Evolutionary conservation across 2,329 filamentous ascomycete genomes (phyloP).

Genomic region (Fusarium nelsonii): DNA sequence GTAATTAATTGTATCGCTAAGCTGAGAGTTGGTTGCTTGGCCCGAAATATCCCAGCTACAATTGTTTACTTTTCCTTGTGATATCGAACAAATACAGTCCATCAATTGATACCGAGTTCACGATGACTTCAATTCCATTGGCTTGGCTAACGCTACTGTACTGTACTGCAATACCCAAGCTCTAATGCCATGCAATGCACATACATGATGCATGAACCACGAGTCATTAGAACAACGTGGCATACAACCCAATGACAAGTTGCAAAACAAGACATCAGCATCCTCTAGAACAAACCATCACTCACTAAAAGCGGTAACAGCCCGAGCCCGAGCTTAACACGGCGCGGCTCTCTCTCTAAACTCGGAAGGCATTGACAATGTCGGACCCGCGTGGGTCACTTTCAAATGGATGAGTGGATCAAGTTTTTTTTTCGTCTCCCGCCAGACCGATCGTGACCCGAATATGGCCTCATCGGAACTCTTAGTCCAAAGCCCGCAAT

Average conservation of each 20-base stretch:
- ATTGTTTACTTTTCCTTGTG: neutral
- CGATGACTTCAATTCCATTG: neutral
- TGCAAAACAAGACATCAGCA: neutral
- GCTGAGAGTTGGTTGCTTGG: neutral
- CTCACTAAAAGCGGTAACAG: slow-evolving; percentile 2
- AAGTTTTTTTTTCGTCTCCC: neutral
- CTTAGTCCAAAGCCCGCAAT: slow-evolving; percentile 32
- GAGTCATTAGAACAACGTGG: slow-evolving; percentile 1
- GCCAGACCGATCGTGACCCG: too few species aligned
- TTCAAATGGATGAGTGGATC: neutral
- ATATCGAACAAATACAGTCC: neutral
- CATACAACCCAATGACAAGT: slow-evolving; percentile 3
- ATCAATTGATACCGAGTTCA: neutral
- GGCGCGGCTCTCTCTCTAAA: slow-evolving; percentile 7
- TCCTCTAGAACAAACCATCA: neutral
- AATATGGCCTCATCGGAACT: slow-evolving; percentile 23
- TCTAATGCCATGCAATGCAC: neutral
- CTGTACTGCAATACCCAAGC: neutral
- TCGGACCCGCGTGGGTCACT: slow-evolving; percentile 26
- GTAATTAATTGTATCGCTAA: neutral
- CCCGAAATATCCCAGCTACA: neutral
- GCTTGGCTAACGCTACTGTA: neutral
- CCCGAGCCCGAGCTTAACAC: neutral
- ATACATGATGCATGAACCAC: slow-evolving; percentile 11
- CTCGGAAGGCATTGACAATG: slow-evolving; percentile 25